Evolutionary conservation across 1,284 basidiomycete species (phyloP).

Genomic region (Pascua guehoae): DNA sequence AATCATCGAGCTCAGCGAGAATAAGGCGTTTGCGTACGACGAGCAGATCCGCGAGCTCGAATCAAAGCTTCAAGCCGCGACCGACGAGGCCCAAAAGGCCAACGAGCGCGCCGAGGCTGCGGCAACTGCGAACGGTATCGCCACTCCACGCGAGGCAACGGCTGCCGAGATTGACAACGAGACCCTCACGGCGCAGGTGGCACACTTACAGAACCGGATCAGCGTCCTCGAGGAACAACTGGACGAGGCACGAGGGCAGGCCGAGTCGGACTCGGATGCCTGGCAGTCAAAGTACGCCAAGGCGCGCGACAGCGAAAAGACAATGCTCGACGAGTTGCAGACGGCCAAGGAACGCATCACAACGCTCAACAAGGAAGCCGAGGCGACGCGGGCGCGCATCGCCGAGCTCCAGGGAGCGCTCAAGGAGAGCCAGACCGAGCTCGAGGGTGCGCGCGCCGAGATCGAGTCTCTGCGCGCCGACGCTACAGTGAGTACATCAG

Average conservation of each 20-base stretch:
- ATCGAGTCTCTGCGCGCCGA: slow-evolving; percentile 79
- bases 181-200: slow-evolving; percentile 76
- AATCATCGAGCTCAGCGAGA: slow-evolving; percentile 86
- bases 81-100: slow-evolving; percentile 4
- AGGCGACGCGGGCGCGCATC: slow-evolving; percentile 59
- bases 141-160: slow-evolving; percentile 51
- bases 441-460: slow-evolving; percentile 88
- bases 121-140: neutral
- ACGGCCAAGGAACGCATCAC: slow-evolving; percentile 60
- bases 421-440: slow-evolving; percentile 76
- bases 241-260: slow-evolving; percentile 67
- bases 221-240: slow-evolving; percentile 75
- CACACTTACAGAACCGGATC: slow-evolving; percentile 76
- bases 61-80: slow-evolving; percentile 30
- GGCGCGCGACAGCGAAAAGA: slow-evolving; percentile 72
- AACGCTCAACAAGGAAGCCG: slow-evolving; percentile 64
- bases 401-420: slow-evolving; percentile 85
- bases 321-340: slow-evolving; percentile 63
- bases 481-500: slow-evolving; percentile 59
- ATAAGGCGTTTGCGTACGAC: slow-evolving; percentile 72
- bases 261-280: slow-evolving; percentile 69
- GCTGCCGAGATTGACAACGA: slow-evolving; percentile 91
- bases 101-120: slow-evolving; percentile 8
- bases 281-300: slow-evolving; percentile 64
- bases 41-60: slow-evolving; percentile 65